A percentile compares a stretch with the other conserved stretches of the same genome.
These are phyloP conservation scores for Terana coerulea DNA, from an alignment of 768 basidiomycete species.

Conservation along the genomic window DNA sequence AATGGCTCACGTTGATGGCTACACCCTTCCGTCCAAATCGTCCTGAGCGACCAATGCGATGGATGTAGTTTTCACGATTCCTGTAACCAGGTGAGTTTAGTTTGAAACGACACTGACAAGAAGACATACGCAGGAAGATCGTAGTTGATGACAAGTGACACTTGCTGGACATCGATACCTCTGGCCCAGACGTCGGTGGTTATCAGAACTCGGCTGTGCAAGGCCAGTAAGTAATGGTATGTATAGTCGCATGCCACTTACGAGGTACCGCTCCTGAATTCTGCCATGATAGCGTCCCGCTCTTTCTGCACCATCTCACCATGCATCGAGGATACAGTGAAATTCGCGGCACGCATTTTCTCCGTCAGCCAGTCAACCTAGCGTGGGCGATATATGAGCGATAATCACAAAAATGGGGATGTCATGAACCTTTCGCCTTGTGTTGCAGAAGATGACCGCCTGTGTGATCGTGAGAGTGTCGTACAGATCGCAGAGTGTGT, in stretches of 20 bases:
- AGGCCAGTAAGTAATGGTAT: neutral
- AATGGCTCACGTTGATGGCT: slow-evolving; percentile 84
- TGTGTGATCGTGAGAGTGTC: slow-evolving; percentile 99
- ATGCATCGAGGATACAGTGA: slow-evolving; percentile 95
- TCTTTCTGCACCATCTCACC: slow-evolving; percentile 97
- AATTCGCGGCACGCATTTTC: slow-evolving; percentile 98
- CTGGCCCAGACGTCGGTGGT: slow-evolving; percentile 98
- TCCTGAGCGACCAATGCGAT: slow-evolving; percentile 98
- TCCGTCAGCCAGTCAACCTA: slow-evolving; percentile 98
- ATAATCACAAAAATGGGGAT: neutral
- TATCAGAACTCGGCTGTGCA: slow-evolving; percentile 79
- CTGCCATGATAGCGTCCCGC: slow-evolving; percentile 94
- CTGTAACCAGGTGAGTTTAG: slow-evolving; percentile 31
- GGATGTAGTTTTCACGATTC: slow-evolving; percentile 99
- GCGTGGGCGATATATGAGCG: neutral
- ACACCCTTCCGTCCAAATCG: slow-evolving; percentile 99
- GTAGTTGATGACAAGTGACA: slow-evolving; percentile 96
- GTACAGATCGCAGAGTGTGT: slow-evolving; percentile 95
- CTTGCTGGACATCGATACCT: slow-evolving; percentile 97
- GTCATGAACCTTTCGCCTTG: slow-evolving; percentile 78
- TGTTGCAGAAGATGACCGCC: slow-evolving; percentile 99
- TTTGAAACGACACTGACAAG: slow-evolving; percentile 1
- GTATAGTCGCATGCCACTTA: slow-evolving; percentile 35
- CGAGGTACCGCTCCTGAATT: slow-evolving; percentile 93
- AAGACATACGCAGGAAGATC: slow-evolving; percentile 85